Percentiles rank a stretch among this genome's conserved stretches.
phyloP scores from a whole-genome alignment of 441 rosid genomes.

The Daphne laureola region DNA sequence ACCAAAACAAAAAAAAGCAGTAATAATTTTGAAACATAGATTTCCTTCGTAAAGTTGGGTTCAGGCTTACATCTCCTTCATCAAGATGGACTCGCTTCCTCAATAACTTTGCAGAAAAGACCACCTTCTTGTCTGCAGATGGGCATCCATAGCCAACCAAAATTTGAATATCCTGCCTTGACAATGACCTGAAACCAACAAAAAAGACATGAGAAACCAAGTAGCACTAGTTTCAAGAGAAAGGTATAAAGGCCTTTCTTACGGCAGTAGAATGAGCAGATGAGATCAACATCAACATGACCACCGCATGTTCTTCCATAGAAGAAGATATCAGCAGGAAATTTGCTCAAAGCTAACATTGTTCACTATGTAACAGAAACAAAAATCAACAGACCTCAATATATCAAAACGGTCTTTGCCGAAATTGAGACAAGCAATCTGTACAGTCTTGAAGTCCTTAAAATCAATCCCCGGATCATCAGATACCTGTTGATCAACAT shows the following conservation, averaged over 20 bases:
- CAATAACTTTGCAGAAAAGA: conserved; percentile 74
- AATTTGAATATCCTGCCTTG: conserved; percentile 70
- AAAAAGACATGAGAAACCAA: conserved; percentile 21
- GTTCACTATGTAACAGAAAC: too few relatives aligned
- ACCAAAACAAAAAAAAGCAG: conserved; percentile 10
- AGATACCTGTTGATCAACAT: conserved; percentile 16
- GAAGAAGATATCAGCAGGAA: background rate
- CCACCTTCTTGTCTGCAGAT: conserved; percentile 73
- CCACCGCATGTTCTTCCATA: background rate
- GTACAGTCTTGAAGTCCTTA: conserved; percentile 66
- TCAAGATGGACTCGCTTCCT: conserved; percentile 90
- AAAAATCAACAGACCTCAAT: conserved; percentile 50
- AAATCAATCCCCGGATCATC: conserved; percentile 40
- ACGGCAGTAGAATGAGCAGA: too few relatives aligned
- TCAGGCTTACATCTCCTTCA: conserved; percentile 92
- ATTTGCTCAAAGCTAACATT: background rate
- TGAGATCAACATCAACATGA: too few relatives aligned
- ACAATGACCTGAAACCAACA: conserved; percentile 64
- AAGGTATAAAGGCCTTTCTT: background rate
- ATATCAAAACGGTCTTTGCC: conserved; percentile 96
- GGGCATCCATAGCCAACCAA: conserved; percentile 96
- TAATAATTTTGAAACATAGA: conserved; percentile 42
- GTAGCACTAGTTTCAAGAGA: background rate
- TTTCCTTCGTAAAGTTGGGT: conserved; percentile 97
- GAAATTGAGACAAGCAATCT: conserved; percentile 70